Evolutionary conservation across 2,329 filamentous ascomycete genomes (phyloP).

Genomic region (Fusarium napiforme): DNA sequence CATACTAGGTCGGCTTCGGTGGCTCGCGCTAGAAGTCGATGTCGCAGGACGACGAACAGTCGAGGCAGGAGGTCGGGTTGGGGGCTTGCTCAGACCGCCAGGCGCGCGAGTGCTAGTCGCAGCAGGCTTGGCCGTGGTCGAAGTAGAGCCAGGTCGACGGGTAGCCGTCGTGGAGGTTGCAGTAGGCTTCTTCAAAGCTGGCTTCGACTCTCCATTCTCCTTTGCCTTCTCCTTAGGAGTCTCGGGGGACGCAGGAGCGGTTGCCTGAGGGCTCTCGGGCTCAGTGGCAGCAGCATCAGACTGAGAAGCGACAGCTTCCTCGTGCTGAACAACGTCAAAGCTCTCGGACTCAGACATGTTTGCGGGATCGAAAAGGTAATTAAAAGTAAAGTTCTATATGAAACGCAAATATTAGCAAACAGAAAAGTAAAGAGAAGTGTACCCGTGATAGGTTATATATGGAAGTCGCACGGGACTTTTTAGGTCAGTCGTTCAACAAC

Average conservation of each 20-base stretch:
- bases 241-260: slow-evolving; percentile 49
- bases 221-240: slow-evolving; percentile 51
- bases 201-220: slow-evolving; percentile 43
- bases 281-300: slow-evolving; percentile 41
- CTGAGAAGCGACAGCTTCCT: slow-evolving; percentile 52
- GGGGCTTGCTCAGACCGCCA: slow-evolving; percentile 59
- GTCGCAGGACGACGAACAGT: slow-evolving; percentile 49
- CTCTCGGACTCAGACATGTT: slow-evolving; percentile 62
- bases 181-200: slow-evolving; percentile 51
- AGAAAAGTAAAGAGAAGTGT: neutral
- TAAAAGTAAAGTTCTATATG: slow-evolving; percentile 20
- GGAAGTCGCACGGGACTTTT: slow-evolving; percentile 8
- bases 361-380: slow-evolving; percentile 25
- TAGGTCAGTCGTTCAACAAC: slow-evolving; percentile 5
- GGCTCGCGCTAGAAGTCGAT: slow-evolving; percentile 53
- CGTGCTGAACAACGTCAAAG: slow-evolving; percentile 57
- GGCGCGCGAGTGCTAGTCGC: slow-evolving; percentile 51
- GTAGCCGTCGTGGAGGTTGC: slow-evolving; percentile 46
- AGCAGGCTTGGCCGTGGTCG: slow-evolving; percentile 44
- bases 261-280: slow-evolving; percentile 42
- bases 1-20: slow-evolving; percentile 59
- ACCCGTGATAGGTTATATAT: slow-evolving; percentile 6
- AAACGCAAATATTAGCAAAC: slow-evolving; percentile 6
- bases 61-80: slow-evolving; percentile 58
- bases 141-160: slow-evolving; percentile 26